phyloP scores from a whole-genome alignment of 106 monocot genomes.

The Acorus gramineus region DNA sequence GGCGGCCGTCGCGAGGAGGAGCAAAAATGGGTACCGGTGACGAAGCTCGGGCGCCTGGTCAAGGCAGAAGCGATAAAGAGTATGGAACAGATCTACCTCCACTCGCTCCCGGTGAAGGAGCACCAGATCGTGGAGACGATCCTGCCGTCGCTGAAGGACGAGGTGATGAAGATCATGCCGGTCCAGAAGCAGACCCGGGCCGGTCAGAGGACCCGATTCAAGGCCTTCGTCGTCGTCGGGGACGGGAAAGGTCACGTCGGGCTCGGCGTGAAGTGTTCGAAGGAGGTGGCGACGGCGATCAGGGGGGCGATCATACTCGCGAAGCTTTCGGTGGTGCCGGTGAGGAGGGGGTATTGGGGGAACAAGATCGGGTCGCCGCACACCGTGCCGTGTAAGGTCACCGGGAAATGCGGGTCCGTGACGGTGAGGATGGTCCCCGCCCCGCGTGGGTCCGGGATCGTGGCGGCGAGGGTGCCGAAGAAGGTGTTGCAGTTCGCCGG shows the following conservation, averaged over 20 bases:
- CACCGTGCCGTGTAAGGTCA: constrained; percentile 41
- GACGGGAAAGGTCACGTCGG: constrained; percentile 47
- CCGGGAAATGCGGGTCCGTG: constrained; percentile 40
- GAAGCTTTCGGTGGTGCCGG: constrained; percentile 48
- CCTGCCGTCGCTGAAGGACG: constrained; percentile 31
- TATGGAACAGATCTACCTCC: constrained; percentile 49
- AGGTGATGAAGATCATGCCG: constrained; percentile 50
- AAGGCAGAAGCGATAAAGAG: constrained; percentile 18
- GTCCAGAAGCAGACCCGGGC: constrained; percentile 48
- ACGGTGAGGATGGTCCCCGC: constrained; percentile 42
- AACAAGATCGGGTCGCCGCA: constrained; percentile 43
- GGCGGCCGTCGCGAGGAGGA: constrained; percentile 20
- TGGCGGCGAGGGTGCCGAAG: constrained; percentile 41
- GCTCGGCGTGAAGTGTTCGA: constrained; percentile 51
- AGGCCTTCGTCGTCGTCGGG: constrained; percentile 50
- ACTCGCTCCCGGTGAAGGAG: constrained; percentile 49
- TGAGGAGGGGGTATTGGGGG: constrained; percentile 45
- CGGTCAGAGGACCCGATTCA: constrained; percentile 38
- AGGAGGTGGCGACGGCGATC: constrained; percentile 57
- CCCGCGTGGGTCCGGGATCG: constrained; percentile 28
- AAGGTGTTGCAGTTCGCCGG: constrained; percentile 49
- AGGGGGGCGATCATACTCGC: constrained; percentile 51
- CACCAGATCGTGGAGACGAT: constrained; percentile 49
- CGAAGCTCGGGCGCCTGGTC: constrained; percentile 51
- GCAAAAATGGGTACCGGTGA: constrained; percentile 40